A percentile compares a stretch with the other conserved stretches of the same genome.
Conservation (phyloP, 2,329 filamentous ascomycete species). For the Aspergillus neoniger region DNA sequence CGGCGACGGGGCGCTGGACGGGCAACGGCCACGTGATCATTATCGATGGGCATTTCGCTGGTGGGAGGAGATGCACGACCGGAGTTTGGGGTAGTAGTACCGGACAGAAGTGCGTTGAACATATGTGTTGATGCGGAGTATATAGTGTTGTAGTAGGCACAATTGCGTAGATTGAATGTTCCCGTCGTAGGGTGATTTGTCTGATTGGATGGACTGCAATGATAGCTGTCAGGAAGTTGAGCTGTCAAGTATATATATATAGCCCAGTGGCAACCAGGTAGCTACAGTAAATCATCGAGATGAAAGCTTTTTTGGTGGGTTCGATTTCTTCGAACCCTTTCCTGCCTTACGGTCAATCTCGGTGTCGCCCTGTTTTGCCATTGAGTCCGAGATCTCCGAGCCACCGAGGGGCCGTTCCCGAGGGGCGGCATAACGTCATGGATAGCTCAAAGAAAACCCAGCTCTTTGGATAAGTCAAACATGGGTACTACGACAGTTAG, state of each 20-base stretch:
- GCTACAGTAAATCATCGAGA: not conserved
- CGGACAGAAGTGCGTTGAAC: conserved; percentile 20
- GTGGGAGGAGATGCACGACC: conserved; percentile 17
- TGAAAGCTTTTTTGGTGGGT: not conserved
- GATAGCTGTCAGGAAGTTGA: not conserved
- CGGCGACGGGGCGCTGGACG: conserved; percentile 3
- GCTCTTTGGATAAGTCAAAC: conserved; percentile 26
- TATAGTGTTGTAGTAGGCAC: not conserved
- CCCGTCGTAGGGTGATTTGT: not conserved
- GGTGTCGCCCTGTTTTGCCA: not conserved
- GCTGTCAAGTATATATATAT: not conserved
- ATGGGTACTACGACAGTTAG: conserved; percentile 23
- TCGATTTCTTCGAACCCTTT: not conserved
- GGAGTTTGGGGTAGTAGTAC: conserved; percentile 23
- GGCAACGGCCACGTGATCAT: not conserved
- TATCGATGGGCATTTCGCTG: conserved; percentile 2
- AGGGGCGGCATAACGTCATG: not conserved
- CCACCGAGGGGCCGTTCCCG: not conserved
- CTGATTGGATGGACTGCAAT: not conserved
- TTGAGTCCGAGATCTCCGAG: conserved; percentile 9
- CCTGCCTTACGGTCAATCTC: not conserved
- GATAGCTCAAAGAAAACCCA: not conserved
- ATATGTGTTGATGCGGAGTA: not conserved
- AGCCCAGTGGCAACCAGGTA: not conserved
- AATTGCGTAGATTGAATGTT: not conserved